Percentiles rank a stretch among this genome's conserved stretches.
phyloP scores from a whole-genome alignment of 2,329 filamentous ascomycete species.

The Paraphoma chrysanthemicola region DNA sequence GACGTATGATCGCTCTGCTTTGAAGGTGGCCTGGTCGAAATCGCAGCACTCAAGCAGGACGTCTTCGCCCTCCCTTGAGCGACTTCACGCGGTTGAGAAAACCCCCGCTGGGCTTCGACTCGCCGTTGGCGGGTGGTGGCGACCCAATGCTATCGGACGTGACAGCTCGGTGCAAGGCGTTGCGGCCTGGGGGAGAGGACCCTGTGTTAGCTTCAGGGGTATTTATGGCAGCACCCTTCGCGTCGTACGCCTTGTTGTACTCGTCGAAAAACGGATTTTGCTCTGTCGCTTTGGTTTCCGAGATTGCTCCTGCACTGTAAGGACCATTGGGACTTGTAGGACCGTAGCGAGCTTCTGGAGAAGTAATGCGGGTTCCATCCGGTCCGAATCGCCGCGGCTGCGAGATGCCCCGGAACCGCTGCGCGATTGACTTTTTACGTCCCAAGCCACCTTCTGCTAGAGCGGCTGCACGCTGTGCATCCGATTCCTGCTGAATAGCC shows the following conservation, averaged over 20 bases:
- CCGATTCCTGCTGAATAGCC: conserved; percentile 77
- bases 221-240: conserved; percentile 66
- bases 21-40: neutral
- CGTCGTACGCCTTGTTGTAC: conserved; percentile 72
- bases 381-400: conserved; percentile 66
- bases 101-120: conserved; percentile 36
- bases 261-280: conserved; percentile 83
- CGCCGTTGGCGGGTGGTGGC: conserved; percentile 10
- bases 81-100: conserved; percentile 49
- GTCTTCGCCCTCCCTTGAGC: conserved; percentile 45
- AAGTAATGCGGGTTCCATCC: conserved; percentile 46
- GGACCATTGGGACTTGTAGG: conserved; percentile 36
- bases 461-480: conserved; percentile 55
- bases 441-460: conserved; percentile 63
- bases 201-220: conserved; percentile 51
- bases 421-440: conserved; percentile 93
- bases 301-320: conserved; percentile 50
- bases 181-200: conserved; percentile 38
- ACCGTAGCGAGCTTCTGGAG: conserved; percentile 62
- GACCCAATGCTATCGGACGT: conserved; percentile 42
- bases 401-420: conserved; percentile 86
- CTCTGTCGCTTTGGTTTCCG: conserved; percentile 48
- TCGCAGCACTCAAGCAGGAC: conserved; percentile 33
- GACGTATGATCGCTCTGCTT: neutral
- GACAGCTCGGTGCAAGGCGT: conserved; percentile 37